Conservation (phyloP, 768 basidiomycete species). For the Suillus cothurnatus region DNA sequence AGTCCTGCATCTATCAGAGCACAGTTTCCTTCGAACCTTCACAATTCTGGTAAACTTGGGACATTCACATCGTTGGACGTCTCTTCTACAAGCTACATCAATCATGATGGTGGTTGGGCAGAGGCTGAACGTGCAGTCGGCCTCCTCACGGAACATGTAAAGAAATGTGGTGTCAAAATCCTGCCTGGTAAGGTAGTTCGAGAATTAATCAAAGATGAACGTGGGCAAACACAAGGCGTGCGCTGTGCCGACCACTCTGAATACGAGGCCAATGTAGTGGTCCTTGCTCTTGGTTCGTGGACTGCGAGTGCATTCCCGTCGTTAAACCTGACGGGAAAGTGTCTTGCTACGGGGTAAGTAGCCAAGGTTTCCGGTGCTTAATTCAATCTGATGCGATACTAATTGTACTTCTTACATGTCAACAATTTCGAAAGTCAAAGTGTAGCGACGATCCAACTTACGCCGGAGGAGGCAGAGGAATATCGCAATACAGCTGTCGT, state of each 20-base stretch:
- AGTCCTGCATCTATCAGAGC: constrained; percentile 17
- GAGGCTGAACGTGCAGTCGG: constrained; percentile 69
- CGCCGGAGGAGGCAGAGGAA: constrained; percentile 58
- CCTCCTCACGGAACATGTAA: constrained; percentile 56
- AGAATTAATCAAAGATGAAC: constrained; percentile 43
- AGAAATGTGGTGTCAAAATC: constrained; percentile 60
- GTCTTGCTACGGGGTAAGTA: constrained; percentile 80
- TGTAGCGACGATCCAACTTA: constrained; percentile 78
- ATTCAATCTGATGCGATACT: background rate
- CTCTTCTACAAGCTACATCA: constrained; percentile 60
- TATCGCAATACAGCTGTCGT: constrained; percentile 72
- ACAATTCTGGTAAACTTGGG: constrained; percentile 18
- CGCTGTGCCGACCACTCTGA: constrained; percentile 57
- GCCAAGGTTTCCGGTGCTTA: constrained; percentile 17
- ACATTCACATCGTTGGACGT: constrained; percentile 25
- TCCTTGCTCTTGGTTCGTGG: constrained; percentile 84
- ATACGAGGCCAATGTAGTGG: constrained; percentile 59
- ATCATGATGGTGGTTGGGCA: constrained; percentile 84
- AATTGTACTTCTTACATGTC: constrained; percentile 1
- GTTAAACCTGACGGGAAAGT: constrained; percentile 48
- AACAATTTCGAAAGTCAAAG: constrained; percentile 58
- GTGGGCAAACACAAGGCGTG: constrained; percentile 58
- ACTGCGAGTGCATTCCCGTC: constrained; percentile 77
- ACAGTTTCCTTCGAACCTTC: constrained; percentile 22
- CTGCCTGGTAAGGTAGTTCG: constrained; percentile 57